A percentile compares a stretch with the other conserved stretches of the same genome.
phyloP scores from a whole-genome alignment of 108 stramenopile species.

The Pseudonitzschia multiseries region DNA sequence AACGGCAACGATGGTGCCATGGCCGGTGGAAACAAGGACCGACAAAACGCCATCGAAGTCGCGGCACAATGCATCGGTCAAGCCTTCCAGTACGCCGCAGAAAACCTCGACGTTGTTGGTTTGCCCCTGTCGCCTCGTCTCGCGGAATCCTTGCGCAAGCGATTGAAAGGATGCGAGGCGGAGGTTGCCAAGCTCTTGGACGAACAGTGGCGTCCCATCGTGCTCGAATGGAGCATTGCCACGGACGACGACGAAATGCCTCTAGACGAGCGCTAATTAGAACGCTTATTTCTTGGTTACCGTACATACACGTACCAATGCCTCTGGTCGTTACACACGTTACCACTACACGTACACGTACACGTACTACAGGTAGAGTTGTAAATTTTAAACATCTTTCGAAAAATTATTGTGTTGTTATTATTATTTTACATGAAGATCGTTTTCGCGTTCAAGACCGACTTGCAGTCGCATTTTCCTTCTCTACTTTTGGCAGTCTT shows the following conservation, averaged over 20 bases:
- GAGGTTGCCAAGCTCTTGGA: constrained; percentile 68
- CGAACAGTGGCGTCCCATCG: constrained; percentile 58
- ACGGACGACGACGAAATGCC: constrained; percentile 31
- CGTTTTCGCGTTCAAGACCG: no score
- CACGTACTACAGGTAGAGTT: no score
- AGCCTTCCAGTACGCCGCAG: constrained; percentile 80
- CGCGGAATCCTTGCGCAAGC: constrained; percentile 69
- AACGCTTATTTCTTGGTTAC: neutral
- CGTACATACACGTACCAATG: neutral
- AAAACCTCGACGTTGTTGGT: constrained; percentile 80
- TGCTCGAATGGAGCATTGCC: constrained; percentile 58
- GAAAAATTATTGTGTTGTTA: no score
- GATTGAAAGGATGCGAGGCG: constrained; percentile 83
- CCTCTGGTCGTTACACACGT: no score
- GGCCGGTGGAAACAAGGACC: constrained; percentile 32
- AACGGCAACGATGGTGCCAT: neutral
- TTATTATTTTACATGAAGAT: neutral
- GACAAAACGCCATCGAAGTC: constrained; percentile 67
- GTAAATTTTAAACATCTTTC: neutral
- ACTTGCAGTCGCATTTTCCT: no score
- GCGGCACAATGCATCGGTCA: constrained; percentile 84
- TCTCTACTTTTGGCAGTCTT: no score
- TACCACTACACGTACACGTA: no score
- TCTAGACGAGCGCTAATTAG: constrained; percentile 28
- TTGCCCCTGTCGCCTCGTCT: constrained; percentile 78